Evolutionary conservation across 768 basidiomycete species (phyloP), one percentile per base, ranked within the genome.

Genomic region (Grammothele lineata): DNA sequence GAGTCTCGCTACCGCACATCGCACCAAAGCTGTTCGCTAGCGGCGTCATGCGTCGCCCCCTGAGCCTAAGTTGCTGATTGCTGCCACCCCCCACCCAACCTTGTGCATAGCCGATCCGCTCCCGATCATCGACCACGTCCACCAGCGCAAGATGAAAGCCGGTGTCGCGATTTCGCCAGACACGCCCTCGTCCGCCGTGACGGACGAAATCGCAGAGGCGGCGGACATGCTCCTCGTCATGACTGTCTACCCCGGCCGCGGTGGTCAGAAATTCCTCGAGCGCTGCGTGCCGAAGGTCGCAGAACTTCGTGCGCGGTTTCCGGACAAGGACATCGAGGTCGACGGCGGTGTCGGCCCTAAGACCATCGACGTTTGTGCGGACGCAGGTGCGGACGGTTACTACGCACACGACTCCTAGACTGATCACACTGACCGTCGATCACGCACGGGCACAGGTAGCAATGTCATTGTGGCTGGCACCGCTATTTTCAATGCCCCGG

Each of bases 391-490:
- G 41, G n/a, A n/a, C n/a, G n/a, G n/a, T n/a, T n/a, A n/a, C n/a
- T n/a, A n/a, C 18, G 9, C 37, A 35, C 21, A 30, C 14, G 18
- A 17, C 43, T 26, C 37, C n/a, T n/a, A n/a, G n/a, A n/a, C n/a
- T n/a, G n/a, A n/a, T n/a, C n/a, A n/a, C 21, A 53, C 23, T 57
- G 19, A 12, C 15, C 32, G n/a, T n/a, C n/a, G n/a, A n/a, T n/a
- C n/a, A n/a, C n/a, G n/a, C n/a, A n/a, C n/a, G n/a, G n/a, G 6
- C 35, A 6, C 30, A 94, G 95, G 95, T 18, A 93, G 92, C 68
- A 99, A 99, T 60, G 93, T 99, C 55, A 92, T 98, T 43, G 96
- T 99, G 23, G 94, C 96, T 11, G 96, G 96, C 11, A 97, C 94
- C 6, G 93, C 95, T 5, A 87, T 99, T 51, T 98, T 98, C 61